A percentile compares a stretch with the other conserved stretches of the same genome.
Evolutionary conservation across 176 grass and related monocot genomes (phyloP).

Genomic region (Carex littledalei): DNA sequence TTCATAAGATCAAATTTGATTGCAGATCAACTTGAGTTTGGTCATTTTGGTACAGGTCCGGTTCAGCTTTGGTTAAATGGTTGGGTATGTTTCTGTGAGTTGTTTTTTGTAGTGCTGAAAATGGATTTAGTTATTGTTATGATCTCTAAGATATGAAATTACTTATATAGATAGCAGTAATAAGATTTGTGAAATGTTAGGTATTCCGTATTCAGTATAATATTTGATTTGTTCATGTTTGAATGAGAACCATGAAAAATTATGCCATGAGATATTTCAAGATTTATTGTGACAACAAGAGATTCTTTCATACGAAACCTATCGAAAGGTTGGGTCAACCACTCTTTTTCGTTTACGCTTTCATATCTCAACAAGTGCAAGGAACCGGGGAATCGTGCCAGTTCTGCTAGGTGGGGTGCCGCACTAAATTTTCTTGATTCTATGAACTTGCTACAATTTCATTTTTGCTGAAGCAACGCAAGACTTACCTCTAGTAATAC

Average conservation of each 20-base stretch:
- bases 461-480: background rate
- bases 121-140: background rate
- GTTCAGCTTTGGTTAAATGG: background rate
- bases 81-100: background rate
- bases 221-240: background rate
- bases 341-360: too few species aligned
- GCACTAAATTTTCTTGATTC: too few species aligned
- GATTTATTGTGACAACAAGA: background rate
- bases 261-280: background rate
- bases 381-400: too few species aligned
- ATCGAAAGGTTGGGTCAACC: too few species aligned
- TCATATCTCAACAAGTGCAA: too few species aligned
- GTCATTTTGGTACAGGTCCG: background rate
- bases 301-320: too few species aligned
- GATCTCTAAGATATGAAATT: background rate
- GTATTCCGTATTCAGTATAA: background rate
- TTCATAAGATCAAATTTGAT: constrained; percentile 1
- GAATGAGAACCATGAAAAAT: background rate
- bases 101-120: background rate
- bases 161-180: background rate
- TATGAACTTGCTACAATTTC: background rate
- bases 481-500: too few species aligned
- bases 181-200: background rate
- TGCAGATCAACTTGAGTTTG: background rate
- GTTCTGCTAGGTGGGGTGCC: too few species aligned